Evolutionary conservation across 129 eudicot genomes (phyloP).

Genomic region (Rutidosis leptorrhynchoides): DNA sequence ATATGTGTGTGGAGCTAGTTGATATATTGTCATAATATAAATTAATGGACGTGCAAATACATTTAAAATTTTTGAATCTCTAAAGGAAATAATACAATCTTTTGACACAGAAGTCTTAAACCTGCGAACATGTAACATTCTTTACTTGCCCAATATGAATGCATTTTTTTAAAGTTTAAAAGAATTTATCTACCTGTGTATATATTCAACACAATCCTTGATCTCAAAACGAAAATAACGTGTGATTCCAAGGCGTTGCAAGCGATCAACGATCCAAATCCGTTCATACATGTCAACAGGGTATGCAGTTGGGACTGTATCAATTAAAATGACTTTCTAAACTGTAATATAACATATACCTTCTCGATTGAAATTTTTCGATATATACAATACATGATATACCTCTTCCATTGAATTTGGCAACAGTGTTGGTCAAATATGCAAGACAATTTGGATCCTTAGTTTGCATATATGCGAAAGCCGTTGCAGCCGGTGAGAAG

Average conservation of each 20-base stretch:
- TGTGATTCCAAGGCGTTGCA: not conserved
- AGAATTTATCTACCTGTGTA: not conserved
- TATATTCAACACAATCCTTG: not conserved
- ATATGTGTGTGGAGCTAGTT: no score
- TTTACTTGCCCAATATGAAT: not conserved
- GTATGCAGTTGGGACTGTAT: slow-evolving; percentile 1
- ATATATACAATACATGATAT: no score
- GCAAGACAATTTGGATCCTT: slow-evolving; percentile 23
- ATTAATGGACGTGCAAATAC: not conserved
- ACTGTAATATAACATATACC: no score
- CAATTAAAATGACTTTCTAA: not conserved
- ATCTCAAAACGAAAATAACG: not conserved
- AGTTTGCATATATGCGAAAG: slow-evolving; percentile 35
- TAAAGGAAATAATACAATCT: not conserved
- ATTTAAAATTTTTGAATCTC: not conserved
- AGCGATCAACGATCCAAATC: not conserved
- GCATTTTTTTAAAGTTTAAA: not conserved
- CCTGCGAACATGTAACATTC: not conserved
- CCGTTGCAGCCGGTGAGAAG: slow-evolving; percentile 32
- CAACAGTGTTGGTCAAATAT: slow-evolving; percentile 13
- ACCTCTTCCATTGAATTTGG: slow-evolving; percentile 37
- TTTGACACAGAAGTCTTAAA: not conserved
- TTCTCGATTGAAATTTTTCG: no score
- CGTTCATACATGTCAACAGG: not conserved
- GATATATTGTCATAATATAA: not conserved